These are phyloP conservation scores for Cryphonectria parasitica DNA, from an alignment of 2,329 filamentous ascomycete species.

Conservation along the genomic window DNA sequence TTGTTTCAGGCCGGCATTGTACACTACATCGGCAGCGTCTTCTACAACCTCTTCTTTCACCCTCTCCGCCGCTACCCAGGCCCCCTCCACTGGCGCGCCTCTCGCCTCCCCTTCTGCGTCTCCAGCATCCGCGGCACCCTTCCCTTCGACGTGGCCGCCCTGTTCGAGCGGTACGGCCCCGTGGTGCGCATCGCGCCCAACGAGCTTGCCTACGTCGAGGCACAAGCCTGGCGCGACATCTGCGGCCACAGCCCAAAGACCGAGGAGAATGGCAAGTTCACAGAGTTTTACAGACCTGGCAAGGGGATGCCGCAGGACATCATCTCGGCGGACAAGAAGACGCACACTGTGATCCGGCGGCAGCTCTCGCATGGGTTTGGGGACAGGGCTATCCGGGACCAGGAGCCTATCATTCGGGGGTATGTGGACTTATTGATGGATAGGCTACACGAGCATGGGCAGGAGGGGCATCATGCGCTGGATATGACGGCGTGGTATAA, in stretches of 20 bases:
- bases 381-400: conserved; percentile 29
- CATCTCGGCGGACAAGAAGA: conserved; percentile 20
- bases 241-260: conserved; percentile 33
- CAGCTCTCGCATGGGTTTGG: conserved; percentile 32
- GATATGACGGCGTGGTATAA: conserved; percentile 35
- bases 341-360: conserved; percentile 29
- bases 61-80: conserved; percentile 35
- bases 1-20: background rate
- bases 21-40: conserved; percentile 20
- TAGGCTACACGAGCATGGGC: conserved; percentile 21
- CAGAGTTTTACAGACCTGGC: conserved; percentile 26
- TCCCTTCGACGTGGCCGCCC: conserved; percentile 41
- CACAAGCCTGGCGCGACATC: conserved; percentile 41
- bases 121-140: conserved; percentile 88
- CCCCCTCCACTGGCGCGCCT: conserved; percentile 33
- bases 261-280: conserved; percentile 30
- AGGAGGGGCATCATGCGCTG: conserved; percentile 25
- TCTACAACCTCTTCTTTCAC: conserved; percentile 37
- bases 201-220: conserved; percentile 44
- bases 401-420: conserved; percentile 28
- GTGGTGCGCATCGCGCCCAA: conserved; percentile 48
- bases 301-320: conserved; percentile 27
- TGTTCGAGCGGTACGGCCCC: conserved; percentile 43
- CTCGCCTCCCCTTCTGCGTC: conserved; percentile 44
- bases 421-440: conserved; percentile 30